Evolutionary conservation across 768 basidiomycete species (phyloP), one percentile per base, ranked within the genome.

Genomic region (Mycena chlorophos): DNA sequence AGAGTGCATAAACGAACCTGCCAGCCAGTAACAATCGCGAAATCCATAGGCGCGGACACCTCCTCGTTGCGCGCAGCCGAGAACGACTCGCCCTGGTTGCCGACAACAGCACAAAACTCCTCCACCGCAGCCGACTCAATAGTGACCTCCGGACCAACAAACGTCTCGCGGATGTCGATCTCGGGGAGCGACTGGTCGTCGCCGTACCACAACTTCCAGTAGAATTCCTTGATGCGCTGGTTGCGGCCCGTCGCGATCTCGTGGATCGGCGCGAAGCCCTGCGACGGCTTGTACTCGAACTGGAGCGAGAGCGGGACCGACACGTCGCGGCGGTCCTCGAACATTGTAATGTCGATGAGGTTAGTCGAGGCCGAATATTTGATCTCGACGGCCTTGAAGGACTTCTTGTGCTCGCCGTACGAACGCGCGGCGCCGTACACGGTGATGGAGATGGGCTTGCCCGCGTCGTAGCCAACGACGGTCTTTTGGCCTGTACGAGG

Each of bases 151-250:
- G 91, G 94, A 22, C 94, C 89, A 52, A 84, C 82, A 75, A 97
- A 96, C 14, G 82, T 88, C 61, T 91, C 89, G 48, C 81, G 82
- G 52, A 96, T 78, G 64, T 87, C 81, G 57, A 98, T 85, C n/a
- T 81, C 71, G 10, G 94, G 90, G 23, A 98, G 78, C 2, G 70
- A 69, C 63, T 88, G 82, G 57, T 90, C 77, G 66, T 94, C 93
- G 31, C 97, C 94, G 69, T 94, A 96, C 96, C 97, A 98, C 28
- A 98, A 74, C 68, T 87, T 87, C 97, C 97, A 99, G 78, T 98
- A 98, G 70, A 98, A 98, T 64, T 89, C 84, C 75, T 97, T 98
- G 76, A 98, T 95, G 34, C n/a, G 85, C 53, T 78, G 78, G 75
- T 96, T 98, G 63, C 95, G 87, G 57, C 82, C 90, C 8, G 81